Conservation (phyloP, 2,329 filamentous ascomycete species). For the Zymoseptoria crescenta region DNA sequence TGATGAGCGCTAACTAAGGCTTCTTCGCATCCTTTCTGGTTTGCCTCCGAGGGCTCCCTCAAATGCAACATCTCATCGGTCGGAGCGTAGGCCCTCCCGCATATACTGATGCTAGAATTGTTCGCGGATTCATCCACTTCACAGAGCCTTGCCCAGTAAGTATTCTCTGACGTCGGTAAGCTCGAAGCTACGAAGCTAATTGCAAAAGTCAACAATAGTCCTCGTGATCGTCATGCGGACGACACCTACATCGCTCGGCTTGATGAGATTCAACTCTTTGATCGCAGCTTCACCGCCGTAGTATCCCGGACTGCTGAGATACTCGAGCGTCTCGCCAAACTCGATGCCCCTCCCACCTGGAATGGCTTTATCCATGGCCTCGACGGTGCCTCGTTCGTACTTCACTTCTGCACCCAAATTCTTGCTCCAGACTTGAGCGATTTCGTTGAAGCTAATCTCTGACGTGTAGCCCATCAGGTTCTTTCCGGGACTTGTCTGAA, state of each 20-base stretch:
- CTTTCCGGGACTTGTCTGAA: constrained; percentile 19
- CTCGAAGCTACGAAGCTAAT: not conserved
- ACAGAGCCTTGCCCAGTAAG: not conserved
- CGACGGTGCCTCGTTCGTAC: constrained; percentile 9
- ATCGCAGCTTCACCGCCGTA: not conserved
- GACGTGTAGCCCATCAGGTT: constrained; percentile 24
- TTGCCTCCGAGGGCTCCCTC: no score
- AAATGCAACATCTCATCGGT: no score
- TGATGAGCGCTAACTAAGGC: no score
- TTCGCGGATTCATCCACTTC: no score
- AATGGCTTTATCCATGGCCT: not conserved
- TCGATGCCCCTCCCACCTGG: not conserved
- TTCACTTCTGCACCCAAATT: constrained; percentile 16
- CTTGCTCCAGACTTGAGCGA: constrained; percentile 19
- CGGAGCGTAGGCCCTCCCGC: no score
- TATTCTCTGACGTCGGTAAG: not conserved
- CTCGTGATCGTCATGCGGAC: constrained; percentile 1
- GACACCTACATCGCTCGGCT: constrained; percentile 1
- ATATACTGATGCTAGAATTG: no score
- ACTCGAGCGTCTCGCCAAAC: not conserved
- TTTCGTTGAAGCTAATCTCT: constrained; percentile 22
- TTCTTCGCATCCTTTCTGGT: no score
- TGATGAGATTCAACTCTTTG: constrained; percentile 5
- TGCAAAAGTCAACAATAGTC: not conserved
- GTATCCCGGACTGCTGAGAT: not conserved